Conservation (phyloP, 441 rosid species). For the Populus hybrid region DNA sequence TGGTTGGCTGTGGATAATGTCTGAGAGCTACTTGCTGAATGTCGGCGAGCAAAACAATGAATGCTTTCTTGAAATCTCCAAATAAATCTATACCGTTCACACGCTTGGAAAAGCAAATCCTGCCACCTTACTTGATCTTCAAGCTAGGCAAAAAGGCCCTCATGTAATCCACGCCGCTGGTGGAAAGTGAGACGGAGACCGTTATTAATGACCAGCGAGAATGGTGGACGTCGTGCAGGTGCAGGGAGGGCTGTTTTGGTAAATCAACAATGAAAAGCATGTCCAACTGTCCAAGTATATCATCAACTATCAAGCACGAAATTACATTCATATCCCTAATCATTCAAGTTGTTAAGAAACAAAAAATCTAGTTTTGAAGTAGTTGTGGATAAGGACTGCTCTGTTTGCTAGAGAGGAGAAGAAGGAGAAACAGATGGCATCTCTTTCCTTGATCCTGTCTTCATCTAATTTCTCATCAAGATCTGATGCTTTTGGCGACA, state of each 20-base stretch:
- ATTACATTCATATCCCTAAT: neutral
- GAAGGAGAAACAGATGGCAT: slow-evolving; percentile 17
- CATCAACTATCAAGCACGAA: neutral
- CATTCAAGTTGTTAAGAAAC: neutral
- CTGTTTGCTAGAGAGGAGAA: neutral
- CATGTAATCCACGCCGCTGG: neutral
- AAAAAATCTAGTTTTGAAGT: too few relatives aligned
- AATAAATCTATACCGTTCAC: too few relatives aligned
- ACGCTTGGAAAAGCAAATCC: neutral
- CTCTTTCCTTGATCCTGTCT: neutral
- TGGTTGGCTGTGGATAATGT: slow-evolving; percentile 14
- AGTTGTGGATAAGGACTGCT: neutral
- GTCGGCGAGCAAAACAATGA: neutral
- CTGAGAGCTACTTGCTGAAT: neutral
- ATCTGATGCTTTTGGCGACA: neutral
- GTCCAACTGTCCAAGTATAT: neutral
- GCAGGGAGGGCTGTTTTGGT: neutral
- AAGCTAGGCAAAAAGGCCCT: too few relatives aligned
- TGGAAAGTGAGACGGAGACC: neutral
- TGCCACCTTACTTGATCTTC: neutral
- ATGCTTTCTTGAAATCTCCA: neutral
- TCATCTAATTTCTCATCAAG: slow-evolving; percentile 1
- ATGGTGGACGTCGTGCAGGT: too few relatives aligned
- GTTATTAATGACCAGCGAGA: neutral
- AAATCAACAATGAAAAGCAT: neutral